phyloP scores from a whole-genome alignment of 164 flowering plant genomes.

The Dillenia turbinata region DNA sequence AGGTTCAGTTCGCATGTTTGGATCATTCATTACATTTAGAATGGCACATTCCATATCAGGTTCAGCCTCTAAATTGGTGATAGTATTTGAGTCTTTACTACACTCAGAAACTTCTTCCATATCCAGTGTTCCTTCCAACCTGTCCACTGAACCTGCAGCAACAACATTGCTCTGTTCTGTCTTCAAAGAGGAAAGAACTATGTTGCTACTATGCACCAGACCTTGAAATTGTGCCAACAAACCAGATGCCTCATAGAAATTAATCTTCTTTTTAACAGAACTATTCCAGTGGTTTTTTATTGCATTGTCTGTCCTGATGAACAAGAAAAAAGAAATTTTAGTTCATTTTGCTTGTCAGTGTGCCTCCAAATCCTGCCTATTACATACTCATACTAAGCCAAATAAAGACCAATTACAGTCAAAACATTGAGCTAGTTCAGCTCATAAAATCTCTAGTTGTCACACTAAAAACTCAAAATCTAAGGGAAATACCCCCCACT shows the following conservation, averaged over 20 bases:
- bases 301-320: constrained; percentile 95
- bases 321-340: constrained; percentile 21
- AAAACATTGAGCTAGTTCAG: no score
- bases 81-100: constrained; percentile 60
- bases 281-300: constrained; percentile 99
- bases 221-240: constrained; percentile 57
- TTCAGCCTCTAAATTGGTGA: constrained; percentile 43
- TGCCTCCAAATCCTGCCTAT: no score
- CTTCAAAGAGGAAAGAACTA: constrained; percentile 43
- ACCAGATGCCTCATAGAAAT: constrained; percentile 77
- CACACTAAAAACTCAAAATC: no score
- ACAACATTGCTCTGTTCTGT: constrained; percentile 50
- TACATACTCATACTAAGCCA: no score
- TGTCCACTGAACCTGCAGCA: constrained; percentile 36
- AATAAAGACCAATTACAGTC: no score
- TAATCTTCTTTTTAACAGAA: constrained; percentile 92
- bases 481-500: no score
- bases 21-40: constrained; percentile 26
- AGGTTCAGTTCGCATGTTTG: constrained; percentile 27
- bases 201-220: constrained; percentile 39
- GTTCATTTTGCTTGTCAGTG: background rate
- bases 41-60: constrained; percentile 29
- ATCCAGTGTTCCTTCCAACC: constrained; percentile 19
- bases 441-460: no score
- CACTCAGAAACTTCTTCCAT: constrained; percentile 68